Evolutionary conservation across 176 grass and related monocot species (phyloP).

Genomic region (Lolium perenne): DNA sequence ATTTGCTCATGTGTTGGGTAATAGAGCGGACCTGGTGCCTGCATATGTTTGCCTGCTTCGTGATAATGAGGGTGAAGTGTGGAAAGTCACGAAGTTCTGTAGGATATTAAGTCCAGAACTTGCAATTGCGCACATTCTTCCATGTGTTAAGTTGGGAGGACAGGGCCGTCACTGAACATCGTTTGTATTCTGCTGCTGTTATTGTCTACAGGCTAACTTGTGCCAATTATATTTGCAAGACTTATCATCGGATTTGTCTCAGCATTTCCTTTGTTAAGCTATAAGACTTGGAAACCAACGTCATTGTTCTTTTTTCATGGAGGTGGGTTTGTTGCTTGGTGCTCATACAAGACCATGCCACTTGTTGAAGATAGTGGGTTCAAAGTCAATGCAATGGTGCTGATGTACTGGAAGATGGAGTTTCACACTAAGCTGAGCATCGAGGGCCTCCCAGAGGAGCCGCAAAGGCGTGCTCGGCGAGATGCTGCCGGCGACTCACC

Average conservation of each 20-base stretch:
- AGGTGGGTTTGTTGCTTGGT: too few relatives aligned
- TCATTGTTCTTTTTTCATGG: too few relatives aligned
- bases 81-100: slow-evolving; percentile 96
- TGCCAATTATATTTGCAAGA: slow-evolving; percentile 52
- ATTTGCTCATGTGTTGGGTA: slow-evolving; percentile 35
- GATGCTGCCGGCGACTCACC: too few relatives aligned
- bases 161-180: neutral
- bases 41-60: slow-evolving; percentile 92
- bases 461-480: too few relatives aligned
- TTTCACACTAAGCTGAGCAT: too few relatives aligned
- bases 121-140: slow-evolving; percentile 91
- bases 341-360: too few relatives aligned
- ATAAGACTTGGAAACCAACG: too few relatives aligned
- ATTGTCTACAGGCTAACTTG: slow-evolving; percentile 24
- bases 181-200: neutral
- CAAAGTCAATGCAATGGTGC: too few relatives aligned
- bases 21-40: slow-evolving; percentile 78
- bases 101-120: slow-evolving; percentile 73
- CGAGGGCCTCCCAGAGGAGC: too few relatives aligned
- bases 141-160: slow-evolving; percentile 75
- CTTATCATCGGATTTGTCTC: slow-evolving; percentile 85
- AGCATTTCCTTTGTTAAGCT: slow-evolving; percentile 42
- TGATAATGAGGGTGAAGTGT: slow-evolving; percentile 96
- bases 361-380: too few relatives aligned
- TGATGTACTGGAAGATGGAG: too few relatives aligned